Evolutionary conservation across 2,329 filamentous ascomycete genomes (phyloP).

Genomic region (Aspergillus quadrilineatus): DNA sequence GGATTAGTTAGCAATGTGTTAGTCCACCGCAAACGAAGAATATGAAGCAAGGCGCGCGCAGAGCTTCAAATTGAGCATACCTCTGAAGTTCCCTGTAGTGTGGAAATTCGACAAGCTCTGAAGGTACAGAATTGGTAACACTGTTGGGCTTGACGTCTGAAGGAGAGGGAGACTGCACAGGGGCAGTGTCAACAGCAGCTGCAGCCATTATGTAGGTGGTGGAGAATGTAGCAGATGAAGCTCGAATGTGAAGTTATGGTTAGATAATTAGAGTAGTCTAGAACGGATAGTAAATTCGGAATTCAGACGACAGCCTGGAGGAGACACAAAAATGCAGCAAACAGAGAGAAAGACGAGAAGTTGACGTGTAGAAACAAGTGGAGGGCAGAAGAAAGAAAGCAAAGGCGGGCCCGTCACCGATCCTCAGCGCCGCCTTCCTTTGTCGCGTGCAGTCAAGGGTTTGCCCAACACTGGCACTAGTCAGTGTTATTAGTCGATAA

Average conservation of each 20-base stretch:
- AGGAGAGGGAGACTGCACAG: slow-evolving; percentile 63
- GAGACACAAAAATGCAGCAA: slow-evolving; percentile 9
- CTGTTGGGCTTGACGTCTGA: slow-evolving; percentile 65
- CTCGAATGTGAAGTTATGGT: neutral
- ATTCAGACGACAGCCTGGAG: neutral
- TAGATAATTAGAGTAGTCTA: slow-evolving; percentile 4
- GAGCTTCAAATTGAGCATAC: slow-evolving; percentile 53
- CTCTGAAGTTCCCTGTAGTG: slow-evolving; percentile 89
- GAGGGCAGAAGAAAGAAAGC: slow-evolving; percentile 20
- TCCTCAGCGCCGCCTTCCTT: slow-evolving; percentile 20
- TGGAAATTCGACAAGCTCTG: slow-evolving; percentile 68
- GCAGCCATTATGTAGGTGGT: slow-evolving; percentile 56
- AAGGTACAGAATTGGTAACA: slow-evolving; percentile 51
- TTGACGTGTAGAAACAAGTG: slow-evolving; percentile 18
- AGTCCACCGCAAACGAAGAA: neutral
- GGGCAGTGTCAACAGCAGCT: slow-evolving; percentile 62
- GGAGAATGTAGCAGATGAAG: neutral
- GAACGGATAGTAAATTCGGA: slow-evolving; percentile 1
- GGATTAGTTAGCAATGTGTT: slow-evolving; percentile 19
- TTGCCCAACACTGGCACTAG: neutral
- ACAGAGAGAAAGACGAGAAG: slow-evolving; percentile 12
- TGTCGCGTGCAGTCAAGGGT: slow-evolving; percentile 23
- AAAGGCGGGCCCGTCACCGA: slow-evolving; percentile 36
- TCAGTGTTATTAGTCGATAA: neutral
- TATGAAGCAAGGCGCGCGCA: neutral